A percentile compares a stretch with the other conserved stretches of the same genome.
Conservation (phyloP, 805 yeast species). For the Wickerhamomyces canadensis region DNA sequence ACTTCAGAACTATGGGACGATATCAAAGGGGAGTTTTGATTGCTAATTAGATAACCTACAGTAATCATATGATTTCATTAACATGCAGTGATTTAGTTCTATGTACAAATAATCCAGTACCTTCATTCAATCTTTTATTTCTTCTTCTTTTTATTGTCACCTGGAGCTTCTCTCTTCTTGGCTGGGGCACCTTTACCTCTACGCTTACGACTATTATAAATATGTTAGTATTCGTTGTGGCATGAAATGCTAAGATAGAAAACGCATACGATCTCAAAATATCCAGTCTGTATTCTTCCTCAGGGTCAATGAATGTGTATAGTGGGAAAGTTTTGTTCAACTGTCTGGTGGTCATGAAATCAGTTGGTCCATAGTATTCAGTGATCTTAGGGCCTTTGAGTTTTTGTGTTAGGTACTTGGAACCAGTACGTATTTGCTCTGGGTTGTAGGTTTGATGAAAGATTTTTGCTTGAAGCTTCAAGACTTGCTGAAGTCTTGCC, state of each 20-base stretch:
- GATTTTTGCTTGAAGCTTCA: slow-evolving; percentile 56
- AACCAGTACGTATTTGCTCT: slow-evolving; percentile 57
- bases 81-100: slow-evolving; percentile 3
- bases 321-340: slow-evolving; percentile 47
- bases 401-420: slow-evolving; percentile 61
- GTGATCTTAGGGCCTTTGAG: slow-evolving; percentile 69
- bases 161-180: slow-evolving; percentile 49
- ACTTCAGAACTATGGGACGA: neutral
- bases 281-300: slow-evolving; percentile 60
- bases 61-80: neutral
- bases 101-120: slow-evolving; percentile 7
- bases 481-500: slow-evolving; percentile 47
- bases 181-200: slow-evolving; percentile 89
- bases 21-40: neutral
- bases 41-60: too few species aligned
- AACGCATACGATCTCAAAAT: slow-evolving; percentile 16
- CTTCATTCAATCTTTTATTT: slow-evolving; percentile 10
- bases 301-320: slow-evolving; percentile 53
- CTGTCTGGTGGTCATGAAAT: slow-evolving; percentile 58
- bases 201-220: slow-evolving; percentile 48
- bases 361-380: slow-evolving; percentile 69
- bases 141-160: slow-evolving; percentile 35
- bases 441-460: slow-evolving; percentile 75
- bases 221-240: slow-evolving; percentile 22
- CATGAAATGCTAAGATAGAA: neutral